phyloP scores from a whole-genome alignment of 192 early-diverging fungal genomes.

The Rhizoclosmatium globosum region DNA sequence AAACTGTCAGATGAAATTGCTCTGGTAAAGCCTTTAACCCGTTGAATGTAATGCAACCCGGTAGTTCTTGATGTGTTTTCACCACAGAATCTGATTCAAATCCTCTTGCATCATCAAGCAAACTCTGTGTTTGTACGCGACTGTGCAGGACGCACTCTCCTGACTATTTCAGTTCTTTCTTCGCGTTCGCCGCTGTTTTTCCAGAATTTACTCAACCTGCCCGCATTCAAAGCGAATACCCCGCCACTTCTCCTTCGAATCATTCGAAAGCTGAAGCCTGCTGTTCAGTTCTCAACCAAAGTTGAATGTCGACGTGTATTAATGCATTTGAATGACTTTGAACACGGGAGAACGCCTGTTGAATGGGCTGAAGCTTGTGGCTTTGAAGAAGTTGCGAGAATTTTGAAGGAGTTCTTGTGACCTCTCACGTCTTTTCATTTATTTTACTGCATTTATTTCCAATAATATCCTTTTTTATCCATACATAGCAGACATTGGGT shows the following conservation, averaged over 20 bases:
- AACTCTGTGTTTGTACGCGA: background rate
- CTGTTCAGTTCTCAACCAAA: background rate
- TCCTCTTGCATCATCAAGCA: conserved; percentile 2
- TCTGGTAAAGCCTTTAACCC: background rate
- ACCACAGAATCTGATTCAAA: conserved; percentile 8
- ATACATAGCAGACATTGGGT: conserved; percentile 1
- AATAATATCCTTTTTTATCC: background rate
- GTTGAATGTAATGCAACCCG: background rate
- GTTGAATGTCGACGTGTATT: background rate
- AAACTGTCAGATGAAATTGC: conserved; percentile 1
- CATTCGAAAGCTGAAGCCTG: background rate
- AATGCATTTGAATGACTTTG: background rate
- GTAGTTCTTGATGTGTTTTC: background rate
- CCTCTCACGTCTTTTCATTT: background rate
- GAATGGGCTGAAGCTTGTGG: conserved; percentile 1
- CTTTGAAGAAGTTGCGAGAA: background rate
- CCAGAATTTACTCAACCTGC: conserved; percentile 3
- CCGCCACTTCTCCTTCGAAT: background rate
- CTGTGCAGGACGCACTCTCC: background rate
- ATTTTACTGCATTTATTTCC: background rate
- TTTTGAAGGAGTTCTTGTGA: background rate
- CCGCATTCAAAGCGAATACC: background rate
- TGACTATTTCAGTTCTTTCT: background rate
- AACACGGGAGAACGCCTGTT: background rate
- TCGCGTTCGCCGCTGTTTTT: background rate